phyloP scores from a whole-genome alignment of 768 basidiomycete species.

The Tubosaeta brunneosetosa region DNA sequence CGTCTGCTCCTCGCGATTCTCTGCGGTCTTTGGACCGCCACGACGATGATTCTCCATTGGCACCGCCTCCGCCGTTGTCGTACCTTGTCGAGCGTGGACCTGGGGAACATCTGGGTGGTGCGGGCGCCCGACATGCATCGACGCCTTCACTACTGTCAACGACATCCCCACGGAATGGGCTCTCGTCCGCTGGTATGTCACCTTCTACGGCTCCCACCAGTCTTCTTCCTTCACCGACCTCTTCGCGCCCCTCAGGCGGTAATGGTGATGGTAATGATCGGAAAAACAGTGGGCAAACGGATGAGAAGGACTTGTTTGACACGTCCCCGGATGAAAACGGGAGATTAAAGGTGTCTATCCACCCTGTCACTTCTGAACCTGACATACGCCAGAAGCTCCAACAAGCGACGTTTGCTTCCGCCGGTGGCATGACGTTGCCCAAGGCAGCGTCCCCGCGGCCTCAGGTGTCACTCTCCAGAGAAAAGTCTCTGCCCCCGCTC shows the following conservation, averaged over 20 bases:
- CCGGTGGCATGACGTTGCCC: slow-evolving; percentile 29
- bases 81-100: slow-evolving; percentile 68
- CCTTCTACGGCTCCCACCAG: slow-evolving; percentile 75
- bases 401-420: slow-evolving; percentile 33
- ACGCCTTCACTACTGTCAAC: slow-evolving; percentile 65
- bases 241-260: slow-evolving; percentile 58
- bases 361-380: slow-evolving; percentile 57
- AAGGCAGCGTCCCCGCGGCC: slow-evolving; percentile 14
- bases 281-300: slow-evolving; percentile 38
- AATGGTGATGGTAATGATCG: slow-evolving; percentile 49
- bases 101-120: slow-evolving; percentile 44
- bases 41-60: slow-evolving; percentile 73
- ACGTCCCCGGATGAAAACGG: slow-evolving; percentile 29
- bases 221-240: slow-evolving; percentile 68
- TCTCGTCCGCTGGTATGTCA: slow-evolving; percentile 60
- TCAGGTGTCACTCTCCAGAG: slow-evolving; percentile 38
- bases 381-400: slow-evolving; percentile 50
- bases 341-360: slow-evolving; percentile 39
- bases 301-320: slow-evolving; percentile 41
- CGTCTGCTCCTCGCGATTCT: slow-evolving; percentile 27
- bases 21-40: slow-evolving; percentile 37
- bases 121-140: slow-evolving; percentile 54
- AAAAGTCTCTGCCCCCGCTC: slow-evolving; percentile 77
- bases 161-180: slow-evolving; percentile 49
- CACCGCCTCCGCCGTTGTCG: slow-evolving; percentile 87